A percentile compares a stretch with the other conserved stretches of the same genome.
Evolutionary conservation across 1,139 yeast species (phyloP).

Genomic region (Suhomyces terraborum): DNA sequence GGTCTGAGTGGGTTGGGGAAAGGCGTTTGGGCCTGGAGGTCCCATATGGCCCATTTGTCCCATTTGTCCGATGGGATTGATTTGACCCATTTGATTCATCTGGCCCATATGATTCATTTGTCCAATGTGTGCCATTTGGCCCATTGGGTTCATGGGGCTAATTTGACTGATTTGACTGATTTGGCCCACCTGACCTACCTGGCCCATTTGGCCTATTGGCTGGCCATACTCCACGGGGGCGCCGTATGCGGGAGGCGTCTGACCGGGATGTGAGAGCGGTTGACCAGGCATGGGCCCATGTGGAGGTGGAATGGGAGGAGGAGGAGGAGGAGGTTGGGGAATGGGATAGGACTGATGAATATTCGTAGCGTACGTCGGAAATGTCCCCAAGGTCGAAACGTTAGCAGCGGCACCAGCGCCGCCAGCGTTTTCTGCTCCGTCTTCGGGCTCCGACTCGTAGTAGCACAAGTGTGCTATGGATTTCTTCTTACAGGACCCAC

Average conservation of each 20-base stretch:
- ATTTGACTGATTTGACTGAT: not conserved
- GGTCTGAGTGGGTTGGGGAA: not conserved
- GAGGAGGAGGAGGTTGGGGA: slow-evolving; percentile 2
- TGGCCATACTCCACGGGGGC: slow-evolving; percentile 1
- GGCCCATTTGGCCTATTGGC: not conserved
- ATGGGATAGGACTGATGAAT: not conserved
- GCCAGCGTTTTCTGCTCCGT: not conserved
- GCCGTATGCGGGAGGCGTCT: not conserved
- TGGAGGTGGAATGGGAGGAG: slow-evolving; percentile 5
- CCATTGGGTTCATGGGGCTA: not conserved
- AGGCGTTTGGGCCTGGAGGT: not conserved
- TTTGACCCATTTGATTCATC: not conserved
- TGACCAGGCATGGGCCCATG: not conserved
- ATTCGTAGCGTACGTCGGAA: not conserved
- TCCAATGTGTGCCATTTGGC: not conserved
- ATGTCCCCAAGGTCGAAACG: not conserved
- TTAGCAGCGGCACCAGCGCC: not conserved
- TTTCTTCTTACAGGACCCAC: slow-evolving; percentile 71
- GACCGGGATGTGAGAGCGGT: slow-evolving; percentile 1
- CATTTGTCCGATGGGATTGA: not conserved
- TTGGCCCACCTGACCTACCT: not conserved
- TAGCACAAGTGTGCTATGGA: slow-evolving; percentile 74
- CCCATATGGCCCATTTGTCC: not conserved
- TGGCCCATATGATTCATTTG: not conserved
- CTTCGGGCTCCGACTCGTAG: slow-evolving; percentile 46